Evolutionary conservation across 805 yeast genomes (phyloP).

Genomic region (Starmerella floricola): DNA sequence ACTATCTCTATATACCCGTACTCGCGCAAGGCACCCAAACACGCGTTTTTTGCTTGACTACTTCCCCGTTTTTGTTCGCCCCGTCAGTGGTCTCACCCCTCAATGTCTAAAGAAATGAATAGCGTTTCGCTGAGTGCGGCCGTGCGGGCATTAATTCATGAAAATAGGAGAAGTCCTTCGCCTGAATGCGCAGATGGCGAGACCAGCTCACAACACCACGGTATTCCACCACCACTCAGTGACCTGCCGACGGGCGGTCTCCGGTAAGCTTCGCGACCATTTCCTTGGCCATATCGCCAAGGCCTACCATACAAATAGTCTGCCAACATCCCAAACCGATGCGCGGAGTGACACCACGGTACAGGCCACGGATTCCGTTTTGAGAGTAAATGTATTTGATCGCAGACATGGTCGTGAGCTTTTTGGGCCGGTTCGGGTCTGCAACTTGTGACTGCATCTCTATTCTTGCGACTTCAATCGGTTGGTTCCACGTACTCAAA

Average conservation of each 20-base stretch:
- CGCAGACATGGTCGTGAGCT: constrained; percentile 64
- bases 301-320: constrained; percentile 95
- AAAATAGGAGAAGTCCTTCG: too few species aligned
- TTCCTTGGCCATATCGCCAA: constrained; percentile 86
- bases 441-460: constrained; percentile 94
- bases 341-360: constrained; percentile 95
- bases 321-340: constrained; percentile 96
- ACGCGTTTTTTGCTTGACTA: too few species aligned
- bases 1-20: too few species aligned
- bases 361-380: constrained; percentile 81
- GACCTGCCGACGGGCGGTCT: constrained; percentile 37
- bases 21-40: too few species aligned
- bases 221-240: constrained; percentile 4
- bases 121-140: too few species aligned
- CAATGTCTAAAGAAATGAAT: too few species aligned
- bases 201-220: too few species aligned
- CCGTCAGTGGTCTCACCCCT: too few species aligned
- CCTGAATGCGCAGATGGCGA: too few species aligned
- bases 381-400: constrained; percentile 69
- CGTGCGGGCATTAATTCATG: too few species aligned
- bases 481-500: constrained; percentile 96
- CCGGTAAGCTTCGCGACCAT: constrained; percentile 52
- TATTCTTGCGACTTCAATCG: constrained; percentile 92
- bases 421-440: constrained; percentile 93
- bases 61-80: too few species aligned